A percentile compares a stretch with the other conserved stretches of the same genome.
phyloP scores from a whole-genome alignment of 176 grass and related monocot genomes.

The Canna indica region DNA sequence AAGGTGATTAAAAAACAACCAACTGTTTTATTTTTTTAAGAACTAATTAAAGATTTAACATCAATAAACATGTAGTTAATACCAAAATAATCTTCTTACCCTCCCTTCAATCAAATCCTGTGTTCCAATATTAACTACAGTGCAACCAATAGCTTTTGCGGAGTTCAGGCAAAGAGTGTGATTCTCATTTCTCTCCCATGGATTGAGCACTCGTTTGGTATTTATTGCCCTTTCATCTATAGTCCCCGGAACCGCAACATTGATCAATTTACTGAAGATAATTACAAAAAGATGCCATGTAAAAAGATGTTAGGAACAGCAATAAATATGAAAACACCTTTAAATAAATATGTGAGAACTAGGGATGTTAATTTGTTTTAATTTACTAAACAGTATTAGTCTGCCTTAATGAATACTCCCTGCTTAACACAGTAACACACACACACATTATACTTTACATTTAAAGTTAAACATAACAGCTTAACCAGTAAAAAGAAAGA shows the following conservation, averaged over 20 bases:
- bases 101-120: conserved; percentile 96
- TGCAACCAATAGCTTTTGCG: conserved; percentile 97
- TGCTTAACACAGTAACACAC: too few species aligned
- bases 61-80: not conserved
- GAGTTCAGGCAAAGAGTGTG: conserved; percentile 98
- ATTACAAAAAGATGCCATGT: conserved; percentile 19
- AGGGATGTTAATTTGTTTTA: too few species aligned
- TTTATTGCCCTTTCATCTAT: conserved; percentile 99
- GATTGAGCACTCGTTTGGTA: conserved; percentile 93
- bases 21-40: not conserved
- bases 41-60: not conserved
- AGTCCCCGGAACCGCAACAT: conserved; percentile 91
- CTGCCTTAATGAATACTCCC: too few species aligned
- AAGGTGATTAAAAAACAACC: not conserved
- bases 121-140: conserved; percentile 96
- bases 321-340: not conserved
- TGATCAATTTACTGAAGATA: conserved; percentile 90
- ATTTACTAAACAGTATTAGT: not conserved
- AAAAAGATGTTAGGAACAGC: not conserved
- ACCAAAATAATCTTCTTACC: conserved; percentile 33
- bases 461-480: too few species aligned
- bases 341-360: not conserved
- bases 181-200: conserved; percentile 98
- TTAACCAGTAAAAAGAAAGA: not conserved
- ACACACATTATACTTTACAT: too few species aligned